Percentiles rank a stretch among this genome's conserved stretches.
phyloP scores from a whole-genome alignment of 352 stramenopile species.

The Nothophytophthora sp. region DNA sequence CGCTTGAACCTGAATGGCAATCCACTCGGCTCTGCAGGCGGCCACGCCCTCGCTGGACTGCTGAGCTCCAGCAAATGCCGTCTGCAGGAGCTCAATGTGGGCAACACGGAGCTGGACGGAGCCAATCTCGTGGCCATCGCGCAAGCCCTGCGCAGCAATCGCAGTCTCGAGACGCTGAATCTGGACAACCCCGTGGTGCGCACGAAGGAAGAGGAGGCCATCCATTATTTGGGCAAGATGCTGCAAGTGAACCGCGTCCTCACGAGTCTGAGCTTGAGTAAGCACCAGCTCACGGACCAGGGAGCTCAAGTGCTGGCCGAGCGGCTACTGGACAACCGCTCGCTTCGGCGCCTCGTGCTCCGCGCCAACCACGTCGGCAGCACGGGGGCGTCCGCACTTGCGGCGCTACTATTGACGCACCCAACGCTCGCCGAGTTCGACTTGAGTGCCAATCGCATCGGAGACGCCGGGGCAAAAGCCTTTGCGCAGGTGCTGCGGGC shows the following conservation, averaged over 20 bases:
- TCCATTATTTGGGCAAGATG: conserved; percentile 79
- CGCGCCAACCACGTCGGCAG: conserved; percentile 69
- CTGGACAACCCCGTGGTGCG: conserved; percentile 64
- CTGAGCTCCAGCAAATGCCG: conserved; percentile 30
- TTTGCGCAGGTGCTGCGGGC: conserved; percentile 57
- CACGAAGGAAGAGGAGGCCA: conserved; percentile 66
- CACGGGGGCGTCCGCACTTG: conserved; percentile 53
- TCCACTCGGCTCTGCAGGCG: conserved; percentile 46
- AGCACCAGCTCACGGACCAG: conserved; percentile 73
- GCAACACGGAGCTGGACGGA: conserved; percentile 54
- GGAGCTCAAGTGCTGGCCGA: conserved; percentile 74
- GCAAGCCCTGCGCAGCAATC: conserved; percentile 47
- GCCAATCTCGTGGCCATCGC: conserved; percentile 74
- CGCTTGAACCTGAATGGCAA: conserved; percentile 56
- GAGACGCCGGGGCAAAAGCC: conserved; percentile 46
- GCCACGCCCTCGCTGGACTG: conserved; percentile 51
- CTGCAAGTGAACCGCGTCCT: conserved; percentile 72
- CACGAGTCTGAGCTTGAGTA: conserved; percentile 55
- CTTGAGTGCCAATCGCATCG: conserved; percentile 66
- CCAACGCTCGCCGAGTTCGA: conserved; percentile 54
- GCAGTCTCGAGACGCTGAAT: conserved; percentile 37
- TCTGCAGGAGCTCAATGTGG: conserved; percentile 54
- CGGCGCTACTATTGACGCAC: conserved; percentile 55
- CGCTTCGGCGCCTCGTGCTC: conserved; percentile 55
- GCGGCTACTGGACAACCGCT: conserved; percentile 63